Evolutionary conservation across 1,139 yeast species (phyloP), one percentile per base, ranked within the genome.

Genomic region (Cylindricascospora bacillispora): DNA sequence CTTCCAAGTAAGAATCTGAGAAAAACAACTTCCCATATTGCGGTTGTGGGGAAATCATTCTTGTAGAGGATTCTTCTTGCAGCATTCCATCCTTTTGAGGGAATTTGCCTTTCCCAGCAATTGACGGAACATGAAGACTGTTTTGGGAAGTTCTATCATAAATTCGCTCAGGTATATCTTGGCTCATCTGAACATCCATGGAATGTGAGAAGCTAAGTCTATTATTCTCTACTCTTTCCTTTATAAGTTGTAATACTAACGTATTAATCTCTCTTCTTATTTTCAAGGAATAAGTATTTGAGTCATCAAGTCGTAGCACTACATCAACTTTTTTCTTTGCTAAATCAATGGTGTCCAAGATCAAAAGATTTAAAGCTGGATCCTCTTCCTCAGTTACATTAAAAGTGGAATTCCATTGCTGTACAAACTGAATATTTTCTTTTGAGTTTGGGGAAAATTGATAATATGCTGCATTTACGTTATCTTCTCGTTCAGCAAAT

Each of bases 211-310:
- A 22, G 68, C 71, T 46, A 56, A 42, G 25, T 23, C 36, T 39
- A 27, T 51, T 49, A 26, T 47, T 67, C 15, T 57, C 56, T 9
- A 82, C 68, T 0, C 93, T 77, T 25, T 72, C 73, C 14, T 68
- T 62, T 3, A 89, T 82, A 0, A 81, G 65, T 25, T 62, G 57
- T 23, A 81, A 57, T 2, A 86, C 93, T 46, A 75, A 61, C 13
- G 56, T 63, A 47, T 86, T 94, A 6, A 86, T 83, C 52, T 89
- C 95, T 27, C 67, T 69, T 37, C 83, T 80, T 27, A 89, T 72
- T 43, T 75, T 75, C 39, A 79, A 79, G n/a, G 82, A 73, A 47
- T 80, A 85, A 35, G 78, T 73, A 34, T 82, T 60, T 3, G 86
- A 71, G 35, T 89, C 80, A 16, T 82, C 78, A 39, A 82, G 62